phyloP scores from a whole-genome alignment of 2,329 filamentous ascomycete species.

The Emmonsiellopsis sp. region DNA sequence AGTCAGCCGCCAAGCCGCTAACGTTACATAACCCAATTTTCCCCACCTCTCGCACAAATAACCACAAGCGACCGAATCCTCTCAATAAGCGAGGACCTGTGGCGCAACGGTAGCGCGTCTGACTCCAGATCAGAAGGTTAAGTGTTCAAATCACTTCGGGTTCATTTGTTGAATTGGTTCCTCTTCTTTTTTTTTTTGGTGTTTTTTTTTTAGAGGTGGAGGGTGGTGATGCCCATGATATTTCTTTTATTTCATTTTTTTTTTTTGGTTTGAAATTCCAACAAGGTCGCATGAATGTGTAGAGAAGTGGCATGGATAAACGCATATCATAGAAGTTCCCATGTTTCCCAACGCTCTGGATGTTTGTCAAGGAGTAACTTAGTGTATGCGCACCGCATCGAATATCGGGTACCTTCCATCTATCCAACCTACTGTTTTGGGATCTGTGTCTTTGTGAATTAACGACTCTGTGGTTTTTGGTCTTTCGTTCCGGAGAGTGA shows the following conservation, averaged over 20 bases:
- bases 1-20: not conserved
- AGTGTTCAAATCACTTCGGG: slow-evolving; percentile 10
- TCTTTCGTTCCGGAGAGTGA: too few species aligned
- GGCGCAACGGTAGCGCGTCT: slow-evolving; percentile 12
- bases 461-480: too few species aligned
- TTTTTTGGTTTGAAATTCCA: too few species aligned
- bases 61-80: not conserved
- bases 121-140: slow-evolving; percentile 13
- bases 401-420: too few species aligned
- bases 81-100: slow-evolving; percentile 5
- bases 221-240: not conserved
- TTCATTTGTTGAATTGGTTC: slow-evolving; percentile 3
- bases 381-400: too few species aligned
- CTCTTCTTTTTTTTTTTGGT: not conserved
- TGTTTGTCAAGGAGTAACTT: too few species aligned
- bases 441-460: too few species aligned
- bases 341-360: too few species aligned
- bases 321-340: too few species aligned
- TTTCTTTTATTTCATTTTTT: not conserved
- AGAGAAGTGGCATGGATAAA: too few species aligned
- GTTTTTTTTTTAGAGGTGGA: not conserved
- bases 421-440: too few species aligned
- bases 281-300: too few species aligned
- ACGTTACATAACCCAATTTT: not conserved
- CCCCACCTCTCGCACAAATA: not conserved